phyloP scores from a whole-genome alignment of 2,329 filamentous ascomycete genomes.

The Helminthosporium solani region DNA sequence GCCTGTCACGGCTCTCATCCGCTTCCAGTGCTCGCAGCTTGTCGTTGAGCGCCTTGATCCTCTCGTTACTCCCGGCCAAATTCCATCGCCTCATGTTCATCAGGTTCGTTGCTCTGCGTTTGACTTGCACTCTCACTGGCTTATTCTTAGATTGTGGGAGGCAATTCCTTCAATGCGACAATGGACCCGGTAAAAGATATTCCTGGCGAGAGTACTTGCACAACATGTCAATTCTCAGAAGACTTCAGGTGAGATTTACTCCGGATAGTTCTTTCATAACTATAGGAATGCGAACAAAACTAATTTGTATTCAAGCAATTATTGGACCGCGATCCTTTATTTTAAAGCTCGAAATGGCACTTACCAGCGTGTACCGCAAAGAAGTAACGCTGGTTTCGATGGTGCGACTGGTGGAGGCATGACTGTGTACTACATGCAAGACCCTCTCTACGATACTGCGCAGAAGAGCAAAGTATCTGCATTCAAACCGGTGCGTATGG shows the following conservation, averaged over 20 bases:
- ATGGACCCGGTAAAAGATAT: conserved; percentile 17
- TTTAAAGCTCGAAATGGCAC: conserved; percentile 33
- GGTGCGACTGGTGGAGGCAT: conserved; percentile 15
- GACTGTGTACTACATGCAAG: conserved; percentile 23
- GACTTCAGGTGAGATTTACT: conserved; percentile 8
- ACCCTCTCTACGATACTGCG: conserved; percentile 15
- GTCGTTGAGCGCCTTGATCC: conserved; percentile 28
- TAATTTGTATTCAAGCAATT: conserved; percentile 23
- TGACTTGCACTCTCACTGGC: not conserved
- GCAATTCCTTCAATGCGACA: conserved; percentile 24
- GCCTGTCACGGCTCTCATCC: conserved; percentile 12
- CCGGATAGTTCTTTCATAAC: not conserved
- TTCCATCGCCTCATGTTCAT: conserved; percentile 27
- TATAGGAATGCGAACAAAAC: conserved; percentile 10
- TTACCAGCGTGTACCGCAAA: conserved; percentile 44
- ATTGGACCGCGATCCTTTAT: conserved; percentile 30
- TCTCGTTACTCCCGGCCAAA: conserved; percentile 20
- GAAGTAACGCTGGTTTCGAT: conserved; percentile 24
- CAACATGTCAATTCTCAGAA: conserved; percentile 20
- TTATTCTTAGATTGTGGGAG: conserved; percentile 14
- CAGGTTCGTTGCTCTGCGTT: conserved; percentile 8
- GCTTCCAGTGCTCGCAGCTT: conserved; percentile 30
- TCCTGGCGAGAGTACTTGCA: conserved; percentile 22
- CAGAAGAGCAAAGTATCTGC: conserved; percentile 16
- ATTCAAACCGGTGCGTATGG: conserved; percentile 19